Evolutionary conservation across 2,329 filamentous ascomycete genomes (phyloP).

Genomic region (Didymosphaeria variabile): DNA sequence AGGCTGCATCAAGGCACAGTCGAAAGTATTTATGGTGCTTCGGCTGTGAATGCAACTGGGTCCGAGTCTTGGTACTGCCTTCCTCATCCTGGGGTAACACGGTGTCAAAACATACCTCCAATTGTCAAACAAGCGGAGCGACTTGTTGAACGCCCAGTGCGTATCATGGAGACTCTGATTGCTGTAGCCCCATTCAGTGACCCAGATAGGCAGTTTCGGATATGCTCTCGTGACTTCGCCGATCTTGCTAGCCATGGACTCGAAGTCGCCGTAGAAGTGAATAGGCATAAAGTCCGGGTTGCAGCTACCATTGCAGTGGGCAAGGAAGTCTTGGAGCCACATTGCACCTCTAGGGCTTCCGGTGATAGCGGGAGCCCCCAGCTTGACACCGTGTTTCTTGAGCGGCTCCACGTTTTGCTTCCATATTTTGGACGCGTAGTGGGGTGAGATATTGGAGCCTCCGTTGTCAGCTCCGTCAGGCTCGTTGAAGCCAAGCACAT

Average conservation of each 20-base stretch:
- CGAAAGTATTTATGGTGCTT: too few species aligned
- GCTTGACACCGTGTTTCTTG: constrained; percentile 67
- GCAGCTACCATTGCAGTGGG: constrained; percentile 61
- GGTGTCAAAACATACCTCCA: constrained; percentile 55
- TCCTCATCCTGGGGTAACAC: neutral
- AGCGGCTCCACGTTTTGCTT: constrained; percentile 76
- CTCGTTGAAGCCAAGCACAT: constrained; percentile 82
- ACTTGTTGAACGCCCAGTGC: constrained; percentile 74
- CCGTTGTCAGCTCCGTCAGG: constrained; percentile 70
- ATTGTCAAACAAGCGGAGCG: constrained; percentile 72
- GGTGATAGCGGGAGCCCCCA: constrained; percentile 76
- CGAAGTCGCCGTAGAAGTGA: constrained; percentile 71
- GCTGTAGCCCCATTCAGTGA: constrained; percentile 77
- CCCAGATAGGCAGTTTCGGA: constrained; percentile 70
- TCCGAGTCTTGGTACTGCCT: neutral
- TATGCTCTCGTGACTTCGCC: constrained; percentile 64
- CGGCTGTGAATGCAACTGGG: neutral
- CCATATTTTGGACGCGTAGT: constrained; percentile 73
- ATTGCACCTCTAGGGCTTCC: constrained; percentile 66
- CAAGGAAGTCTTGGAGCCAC: constrained; percentile 75
- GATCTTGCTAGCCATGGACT: constrained; percentile 72
- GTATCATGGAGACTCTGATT: constrained; percentile 65
- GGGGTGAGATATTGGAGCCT: constrained; percentile 69
- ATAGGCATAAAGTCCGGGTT: constrained; percentile 61
- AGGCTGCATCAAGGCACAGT: neutral